A percentile compares a stretch with the other conserved stretches of the same genome.
Conservation (phyloP, 768 basidiomycete species). For the Lactifluus subvellereus region DNA sequence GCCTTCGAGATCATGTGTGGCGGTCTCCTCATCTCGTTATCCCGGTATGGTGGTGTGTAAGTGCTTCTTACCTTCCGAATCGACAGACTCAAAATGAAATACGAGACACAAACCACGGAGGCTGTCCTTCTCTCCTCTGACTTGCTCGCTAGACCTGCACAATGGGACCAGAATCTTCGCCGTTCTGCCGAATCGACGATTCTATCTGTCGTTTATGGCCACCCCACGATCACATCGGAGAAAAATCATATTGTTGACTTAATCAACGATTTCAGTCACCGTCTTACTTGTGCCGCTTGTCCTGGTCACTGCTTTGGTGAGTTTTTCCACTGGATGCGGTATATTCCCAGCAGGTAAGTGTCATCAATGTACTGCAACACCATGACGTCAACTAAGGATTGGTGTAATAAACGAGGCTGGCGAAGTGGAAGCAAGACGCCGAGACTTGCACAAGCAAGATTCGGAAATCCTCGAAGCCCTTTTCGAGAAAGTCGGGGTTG, state of each 20-base stretch:
- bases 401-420: background rate
- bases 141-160: background rate
- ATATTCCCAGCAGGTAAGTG: background rate
- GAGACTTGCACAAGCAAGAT: background rate
- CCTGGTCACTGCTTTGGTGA: background rate
- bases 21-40: background rate
- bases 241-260: background rate
- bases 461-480: background rate
- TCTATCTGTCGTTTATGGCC: background rate
- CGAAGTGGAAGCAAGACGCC: background rate
- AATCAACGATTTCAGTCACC: background rate
- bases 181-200: background rate
- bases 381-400: background rate
- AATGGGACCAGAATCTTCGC: background rate
- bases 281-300: background rate
- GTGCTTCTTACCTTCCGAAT: background rate
- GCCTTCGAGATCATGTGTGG: background rate
- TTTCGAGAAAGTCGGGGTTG: background rate
- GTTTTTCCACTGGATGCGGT: background rate
- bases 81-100: background rate
- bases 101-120: background rate
- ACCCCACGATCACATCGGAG: background rate
- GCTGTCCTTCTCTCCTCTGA: background rate
- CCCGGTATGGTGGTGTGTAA: background rate
- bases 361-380: no score